A percentile compares a stretch with the other conserved stretches of the same genome.
Evolutionary conservation across 257 asterid species (phyloP).

Genomic region (Henckelia pumila): DNA sequence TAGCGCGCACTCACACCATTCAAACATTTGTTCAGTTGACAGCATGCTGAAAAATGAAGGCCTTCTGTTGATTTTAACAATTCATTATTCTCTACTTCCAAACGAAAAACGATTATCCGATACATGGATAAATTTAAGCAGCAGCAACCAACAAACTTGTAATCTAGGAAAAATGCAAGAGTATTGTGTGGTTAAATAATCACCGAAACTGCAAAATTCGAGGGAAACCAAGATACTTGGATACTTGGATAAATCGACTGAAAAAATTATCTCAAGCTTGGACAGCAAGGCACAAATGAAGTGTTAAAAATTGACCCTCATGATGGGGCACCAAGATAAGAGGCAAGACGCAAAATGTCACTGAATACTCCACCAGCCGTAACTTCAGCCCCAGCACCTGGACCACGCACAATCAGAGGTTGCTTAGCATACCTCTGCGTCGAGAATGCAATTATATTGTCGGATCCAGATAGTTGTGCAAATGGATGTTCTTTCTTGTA

Average conservation of each 20-base stretch:
- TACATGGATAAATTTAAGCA: neutral
- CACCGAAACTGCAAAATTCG: constrained; percentile 33
- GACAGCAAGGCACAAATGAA: constrained; percentile 8
- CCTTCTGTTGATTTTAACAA: neutral
- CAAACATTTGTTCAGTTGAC: neutral
- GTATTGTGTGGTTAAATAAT: constrained; percentile 15
- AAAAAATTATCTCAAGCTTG: constrained; percentile 11
- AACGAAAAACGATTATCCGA: neutral
- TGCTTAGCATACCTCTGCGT: constrained; percentile 88
- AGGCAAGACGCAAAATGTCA: constrained; percentile 90
- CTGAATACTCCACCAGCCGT: constrained; percentile 97
- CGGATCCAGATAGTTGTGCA: constrained; percentile 95
- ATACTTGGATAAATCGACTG: constrained; percentile 14
- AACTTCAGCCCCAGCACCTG: constrained; percentile 99
- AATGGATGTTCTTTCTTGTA: constrained; percentile 87
- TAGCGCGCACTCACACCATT: neutral
- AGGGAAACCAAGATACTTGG: neutral
- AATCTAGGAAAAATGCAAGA: constrained; percentile 1
- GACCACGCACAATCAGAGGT: constrained; percentile 92
- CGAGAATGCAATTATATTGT: constrained; percentile 94
- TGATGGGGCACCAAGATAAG: constrained; percentile 97
- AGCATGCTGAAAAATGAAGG: neutral
- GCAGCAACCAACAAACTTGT: constrained; percentile 5
- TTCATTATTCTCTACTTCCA: neutral
- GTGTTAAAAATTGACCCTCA: constrained; percentile 21